These are phyloP conservation scores for Chaetomiaceae sp. DNA, from an alignment of 2,329 filamentous ascomycete species.

Conservation along the genomic window DNA sequence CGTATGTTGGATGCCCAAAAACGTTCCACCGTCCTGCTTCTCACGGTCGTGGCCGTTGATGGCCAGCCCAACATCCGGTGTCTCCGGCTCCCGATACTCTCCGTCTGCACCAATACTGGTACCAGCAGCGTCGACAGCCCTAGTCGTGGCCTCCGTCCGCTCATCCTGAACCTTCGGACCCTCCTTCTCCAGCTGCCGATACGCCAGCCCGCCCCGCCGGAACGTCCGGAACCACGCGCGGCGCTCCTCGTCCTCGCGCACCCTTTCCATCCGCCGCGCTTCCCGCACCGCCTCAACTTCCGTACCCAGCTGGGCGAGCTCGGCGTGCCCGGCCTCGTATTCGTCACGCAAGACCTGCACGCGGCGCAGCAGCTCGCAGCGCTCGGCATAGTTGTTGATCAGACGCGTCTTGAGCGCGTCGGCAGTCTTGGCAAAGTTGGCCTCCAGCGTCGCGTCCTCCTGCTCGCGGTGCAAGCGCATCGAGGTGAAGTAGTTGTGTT, in stretches of 20 bases:
- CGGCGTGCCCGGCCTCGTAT: not conserved
- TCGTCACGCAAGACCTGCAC: conserved; percentile 6
- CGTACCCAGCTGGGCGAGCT: not conserved
- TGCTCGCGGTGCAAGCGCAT: conserved; percentile 15
- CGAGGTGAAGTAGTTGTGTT: conserved; percentile 28
- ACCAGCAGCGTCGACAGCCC: no score
- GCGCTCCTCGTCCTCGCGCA: conserved; percentile 6
- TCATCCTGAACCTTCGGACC: no score
- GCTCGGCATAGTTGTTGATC: conserved; percentile 28
- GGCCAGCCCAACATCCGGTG: no score
- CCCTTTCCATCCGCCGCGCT: not conserved
- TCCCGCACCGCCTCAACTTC: not conserved
- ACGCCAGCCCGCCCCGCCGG: conserved; percentile 8
- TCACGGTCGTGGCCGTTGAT: no score
- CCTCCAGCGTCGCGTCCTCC: conserved; percentile 30
- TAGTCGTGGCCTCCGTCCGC: no score
- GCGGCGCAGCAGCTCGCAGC: conserved; percentile 6
- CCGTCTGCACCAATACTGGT: no score
- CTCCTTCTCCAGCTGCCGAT: not conserved
- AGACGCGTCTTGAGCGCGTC: conserved; percentile 14
- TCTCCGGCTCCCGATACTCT: no score
- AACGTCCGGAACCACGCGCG: conserved; percentile 12
- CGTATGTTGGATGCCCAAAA: no score
- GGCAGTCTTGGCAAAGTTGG: conserved; percentile 27
- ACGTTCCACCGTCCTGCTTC: no score